Evolutionary conservation across 2,329 filamentous ascomycete species (phyloP).

Genomic region (Davidsoniella australis): DNA sequence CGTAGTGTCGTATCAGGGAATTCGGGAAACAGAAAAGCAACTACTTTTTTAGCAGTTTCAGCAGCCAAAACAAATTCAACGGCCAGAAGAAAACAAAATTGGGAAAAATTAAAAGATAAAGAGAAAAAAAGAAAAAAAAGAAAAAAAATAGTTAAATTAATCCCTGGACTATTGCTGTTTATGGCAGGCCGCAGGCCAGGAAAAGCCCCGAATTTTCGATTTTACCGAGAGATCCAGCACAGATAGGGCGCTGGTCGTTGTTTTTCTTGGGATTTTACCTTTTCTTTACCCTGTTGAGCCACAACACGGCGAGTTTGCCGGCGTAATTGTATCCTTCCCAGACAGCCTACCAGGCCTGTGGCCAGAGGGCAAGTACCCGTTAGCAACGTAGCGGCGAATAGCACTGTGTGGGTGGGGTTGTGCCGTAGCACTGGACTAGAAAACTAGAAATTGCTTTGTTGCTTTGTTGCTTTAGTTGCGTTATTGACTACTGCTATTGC

Average conservation of each 20-base stretch:
- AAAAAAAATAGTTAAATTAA: background rate
- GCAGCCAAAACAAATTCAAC: too few species aligned
- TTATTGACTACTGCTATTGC: too few species aligned
- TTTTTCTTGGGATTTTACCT: too few species aligned
- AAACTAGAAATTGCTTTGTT: background rate
- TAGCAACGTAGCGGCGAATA: too few species aligned
- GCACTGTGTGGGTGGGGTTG: too few species aligned
- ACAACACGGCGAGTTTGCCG: slow-evolving; percentile 36
- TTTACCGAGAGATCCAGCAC: too few species aligned
- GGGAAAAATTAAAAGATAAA: background rate
- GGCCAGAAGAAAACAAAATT: background rate
- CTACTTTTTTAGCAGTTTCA: too few species aligned
- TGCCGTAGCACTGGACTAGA: background rate
- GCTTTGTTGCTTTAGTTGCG: background rate
- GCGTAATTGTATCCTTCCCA: slow-evolving; percentile 30
- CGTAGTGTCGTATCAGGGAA: background rate
- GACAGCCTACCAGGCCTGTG: slow-evolving; percentile 19
- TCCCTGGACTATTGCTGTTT: background rate
- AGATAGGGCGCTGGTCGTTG: too few species aligned
- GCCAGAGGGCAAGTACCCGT: background rate
- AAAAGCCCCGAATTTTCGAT: too few species aligned
- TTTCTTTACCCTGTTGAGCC: too few species aligned
- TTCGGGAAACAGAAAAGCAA: background rate
- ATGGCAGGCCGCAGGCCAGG: too few species aligned
- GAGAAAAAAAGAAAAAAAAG: background rate